These are phyloP conservation scores for Rubia tinctorum DNA, from an alignment of 305 asterid species.

Conservation along the genomic window DNA sequence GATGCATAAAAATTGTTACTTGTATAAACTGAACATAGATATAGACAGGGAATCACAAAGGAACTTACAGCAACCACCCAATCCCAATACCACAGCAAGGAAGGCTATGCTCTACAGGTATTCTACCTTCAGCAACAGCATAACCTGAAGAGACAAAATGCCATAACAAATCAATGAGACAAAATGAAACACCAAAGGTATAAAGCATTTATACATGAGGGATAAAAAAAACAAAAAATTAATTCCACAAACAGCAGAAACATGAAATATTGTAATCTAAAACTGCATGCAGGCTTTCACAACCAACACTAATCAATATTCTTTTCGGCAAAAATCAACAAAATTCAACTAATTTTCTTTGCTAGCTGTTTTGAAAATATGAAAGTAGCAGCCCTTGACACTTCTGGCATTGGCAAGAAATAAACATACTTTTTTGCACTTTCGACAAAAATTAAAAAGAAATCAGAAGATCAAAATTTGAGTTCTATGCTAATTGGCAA, in stretches of 20 bases:
- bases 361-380: background rate
- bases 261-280: background rate
- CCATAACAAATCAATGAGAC: background rate
- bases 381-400: background rate
- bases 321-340: background rate
- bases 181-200: slow-evolving; percentile 4
- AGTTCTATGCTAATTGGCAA: background rate
- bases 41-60: slow-evolving; percentile 13
- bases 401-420: slow-evolving; percentile 2
- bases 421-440: background rate
- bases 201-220: background rate
- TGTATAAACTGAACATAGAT: background rate
- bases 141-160: slow-evolving; percentile 42
- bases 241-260: background rate
- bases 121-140: slow-evolving; percentile 53
- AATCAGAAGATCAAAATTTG: background rate
- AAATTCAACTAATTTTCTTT: background rate
- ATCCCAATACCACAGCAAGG: slow-evolving; percentile 92
- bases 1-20: background rate
- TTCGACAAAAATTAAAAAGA: background rate
- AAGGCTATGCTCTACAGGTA: slow-evolving; percentile 52
- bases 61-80: slow-evolving; percentile 89
- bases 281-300: background rate
- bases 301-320: background rate
- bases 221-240: background rate